Evolutionary conservation across 2,329 filamentous ascomycete genomes (phyloP), one percentile per base, ranked within the genome.

Genomic region (Paraphaeosphaeria minitans): DNA sequence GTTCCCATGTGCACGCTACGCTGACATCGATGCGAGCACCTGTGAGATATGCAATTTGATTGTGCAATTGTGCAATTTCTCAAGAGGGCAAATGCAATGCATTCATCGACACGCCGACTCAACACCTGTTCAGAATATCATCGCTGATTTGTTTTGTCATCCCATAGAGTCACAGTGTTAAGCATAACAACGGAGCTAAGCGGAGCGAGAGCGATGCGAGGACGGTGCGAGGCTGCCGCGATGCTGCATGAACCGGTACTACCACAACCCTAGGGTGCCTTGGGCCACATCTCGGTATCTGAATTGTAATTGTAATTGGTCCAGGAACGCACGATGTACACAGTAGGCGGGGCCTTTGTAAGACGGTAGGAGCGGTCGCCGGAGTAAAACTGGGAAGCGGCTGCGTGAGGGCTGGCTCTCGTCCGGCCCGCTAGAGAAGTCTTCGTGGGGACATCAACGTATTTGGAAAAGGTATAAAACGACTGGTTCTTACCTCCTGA

Each of bases 351-450:
- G 37, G 37, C 31, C n/a, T 16, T 7, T 1, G 24, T n/a, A n/a
- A 5, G 37, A 16, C 24, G 50, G 16, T 52, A 22, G 16, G 35
- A 35, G 48, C 21, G 48, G 48, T 33, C 21, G 48, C 19, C 37
- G 35, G 35, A 39, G 47, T 21, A 22, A 12, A 24, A 10, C 10
- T n/a, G 19, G 9, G 12, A 3, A 41, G 24, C 50, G 37, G 50
- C 31, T 14, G 24, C 35, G 22, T 29, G 21, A 41, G 6, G 49
- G 2, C 22, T 29, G 21, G 33, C 37, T 42, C 37, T 42, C 37
- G 37, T 53, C 50, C 50, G 50, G 50, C 24, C 50, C 37, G 50
- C 22, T 19, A 24, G 24, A 12, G 24, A 42, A n/a, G 21, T n/a
- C 2, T 27, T 12, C 48, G 24, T 41, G 33, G n/a, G 22, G 22